A percentile compares a stretch with the other conserved stretches of the same genome.
phyloP scores from a whole-genome alignment of 108 stramenopile genomes.

The Cyclostephanos invisitatus region DNA sequence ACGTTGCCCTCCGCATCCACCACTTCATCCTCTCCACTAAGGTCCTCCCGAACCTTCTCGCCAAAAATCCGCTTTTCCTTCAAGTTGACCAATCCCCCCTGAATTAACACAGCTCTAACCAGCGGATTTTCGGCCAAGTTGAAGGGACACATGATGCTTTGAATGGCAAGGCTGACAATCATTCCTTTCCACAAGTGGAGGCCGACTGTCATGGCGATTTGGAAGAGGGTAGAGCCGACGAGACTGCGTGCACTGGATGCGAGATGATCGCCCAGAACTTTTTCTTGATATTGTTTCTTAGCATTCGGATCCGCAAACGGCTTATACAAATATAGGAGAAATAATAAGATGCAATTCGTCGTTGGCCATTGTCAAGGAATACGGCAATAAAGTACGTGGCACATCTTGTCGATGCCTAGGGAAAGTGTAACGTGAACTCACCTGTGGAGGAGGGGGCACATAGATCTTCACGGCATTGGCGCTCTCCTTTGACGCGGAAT shows the following conservation, averaged over 20 bases:
- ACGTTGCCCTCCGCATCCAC: slow-evolving; percentile 68
- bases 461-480: slow-evolving; percentile 59
- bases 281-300: slow-evolving; percentile 79
- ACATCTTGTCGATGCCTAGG: slow-evolving; percentile 2
- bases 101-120: slow-evolving; percentile 57
- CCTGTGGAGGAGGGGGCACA: slow-evolving; percentile 80
- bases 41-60: slow-evolving; percentile 67
- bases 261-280: slow-evolving; percentile 54
- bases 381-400: neutral
- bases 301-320: slow-evolving; percentile 81
- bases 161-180: slow-evolving; percentile 87
- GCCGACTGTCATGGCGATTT: slow-evolving; percentile 78
- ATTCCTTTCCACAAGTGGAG: slow-evolving; percentile 88
- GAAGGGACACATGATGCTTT: slow-evolving; percentile 84
- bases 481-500: slow-evolving; percentile 26
- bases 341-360: neutral
- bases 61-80: slow-evolving; percentile 68
- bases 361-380: neutral
- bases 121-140: slow-evolving; percentile 75
- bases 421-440: slow-evolving; percentile 31
- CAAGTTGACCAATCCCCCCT: slow-evolving; percentile 53
- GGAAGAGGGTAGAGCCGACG: slow-evolving; percentile 74
- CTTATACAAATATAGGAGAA: slow-evolving; percentile 31
- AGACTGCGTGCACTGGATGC: slow-evolving; percentile 55
- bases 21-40: slow-evolving; percentile 64